Evolutionary conservation across 345 rosid species (phyloP), one percentile per base, ranked within the genome.

Genomic region (Tarenaya hassleriana): DNA sequence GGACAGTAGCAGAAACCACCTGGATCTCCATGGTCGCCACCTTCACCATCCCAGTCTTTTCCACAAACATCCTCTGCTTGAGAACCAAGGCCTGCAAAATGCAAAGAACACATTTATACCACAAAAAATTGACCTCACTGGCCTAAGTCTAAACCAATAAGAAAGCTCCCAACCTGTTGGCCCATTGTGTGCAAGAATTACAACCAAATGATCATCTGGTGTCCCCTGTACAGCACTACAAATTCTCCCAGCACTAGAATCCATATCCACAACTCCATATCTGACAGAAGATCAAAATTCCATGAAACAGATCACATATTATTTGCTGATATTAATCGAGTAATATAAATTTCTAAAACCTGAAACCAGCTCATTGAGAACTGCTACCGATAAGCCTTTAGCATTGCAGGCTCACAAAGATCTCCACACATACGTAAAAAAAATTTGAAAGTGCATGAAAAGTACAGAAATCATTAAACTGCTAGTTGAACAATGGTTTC

Each of bases 1-100:
- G 13, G 2, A 49, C 41, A 24, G 52, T 20, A 56, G 29, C 47
- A 50, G 44, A 32, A 12, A 17, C 46, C 71, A 86, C 95, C 95
- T 66, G 79, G 88, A 84, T 86, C 95, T 47, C 97, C 97, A 75
- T n/a, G n/a, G n/a, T n/a, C n/a, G n/a, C n/a, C n/a, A n/a, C 79
- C 95, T 63, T 66, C 80, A 47, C 15, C 45, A 33, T 24, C 66
- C 95, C 91, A 86, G 65, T 90, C 94, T 74, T 47, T 78, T 67
- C 95, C 94, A 60, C 97, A 86, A 3, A 90, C 86, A 66, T 83
- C 84, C 60, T 80, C 75, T 58, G 67, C 43, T 52, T 66, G 76
- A 52, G 88, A 78, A 54, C 95, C 97, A 60, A 86, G 95, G 34
- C 91, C 97, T 90, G 77, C 38, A 66, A 66, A 39, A 71, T 38